Evolutionary conservation across 306 rosid species (phyloP).

Genomic region (Trifolium repens): DNA sequence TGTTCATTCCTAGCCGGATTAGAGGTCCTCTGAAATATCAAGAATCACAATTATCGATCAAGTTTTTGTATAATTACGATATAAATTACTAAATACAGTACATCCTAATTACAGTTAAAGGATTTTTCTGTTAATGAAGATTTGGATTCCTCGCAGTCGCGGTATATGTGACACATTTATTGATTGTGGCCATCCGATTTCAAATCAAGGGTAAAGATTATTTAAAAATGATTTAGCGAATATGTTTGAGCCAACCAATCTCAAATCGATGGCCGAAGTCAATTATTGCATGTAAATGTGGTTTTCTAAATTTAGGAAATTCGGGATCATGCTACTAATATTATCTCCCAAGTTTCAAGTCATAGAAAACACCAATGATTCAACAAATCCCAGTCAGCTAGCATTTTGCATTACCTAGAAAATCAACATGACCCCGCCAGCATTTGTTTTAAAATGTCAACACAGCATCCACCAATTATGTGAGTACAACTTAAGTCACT

Average conservation of each 20-base stretch:
- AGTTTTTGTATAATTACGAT: constrained; percentile 27
- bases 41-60: constrained; percentile 31
- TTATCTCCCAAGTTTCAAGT: constrained; percentile 23
- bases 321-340: background rate
- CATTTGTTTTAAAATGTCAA: constrained; percentile 47
- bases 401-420: constrained; percentile 42
- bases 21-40: constrained; percentile 57
- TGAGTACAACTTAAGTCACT: constrained; percentile 46
- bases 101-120: background rate
- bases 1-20: constrained; percentile 61
- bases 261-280: background rate
- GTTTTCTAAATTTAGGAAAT: background rate
- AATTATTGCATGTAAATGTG: background rate
- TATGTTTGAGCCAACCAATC: background rate
- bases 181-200: too few relatives aligned
- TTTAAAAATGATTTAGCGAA: too few relatives aligned
- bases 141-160: too few relatives aligned
- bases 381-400: constrained; percentile 48
- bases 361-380: constrained; percentile 37
- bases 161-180: too few relatives aligned
- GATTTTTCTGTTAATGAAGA: too few relatives aligned
- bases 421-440: constrained; percentile 47
- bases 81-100: background rate
- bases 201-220: too few relatives aligned
- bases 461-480: constrained; percentile 42